Conservation (phyloP, 192 early-diverging fungal genomes). For the Piromyces finnis region DNA sequence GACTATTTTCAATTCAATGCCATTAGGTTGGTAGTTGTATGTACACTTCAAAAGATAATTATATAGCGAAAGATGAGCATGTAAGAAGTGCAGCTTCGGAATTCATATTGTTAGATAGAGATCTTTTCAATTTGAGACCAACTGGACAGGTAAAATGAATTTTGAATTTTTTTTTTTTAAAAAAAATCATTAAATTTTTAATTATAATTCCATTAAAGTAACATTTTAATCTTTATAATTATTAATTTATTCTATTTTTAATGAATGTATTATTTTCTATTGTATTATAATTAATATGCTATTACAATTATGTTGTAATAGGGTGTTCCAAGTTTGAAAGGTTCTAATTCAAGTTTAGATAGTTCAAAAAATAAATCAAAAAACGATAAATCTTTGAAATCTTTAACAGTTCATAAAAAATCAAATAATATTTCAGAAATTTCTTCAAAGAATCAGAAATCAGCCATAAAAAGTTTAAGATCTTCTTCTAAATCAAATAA, state of each 20-base stretch:
- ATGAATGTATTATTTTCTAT: too few species aligned
- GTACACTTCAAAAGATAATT: slow-evolving; percentile 39
- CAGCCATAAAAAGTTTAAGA: neutral
- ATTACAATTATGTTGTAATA: neutral
- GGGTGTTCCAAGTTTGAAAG: neutral
- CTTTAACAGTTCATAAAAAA: neutral
- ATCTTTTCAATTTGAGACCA: neutral
- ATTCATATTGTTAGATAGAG: neutral
- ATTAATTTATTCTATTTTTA: too few species aligned
- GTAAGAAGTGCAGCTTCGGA: neutral
- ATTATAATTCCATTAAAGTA: too few species aligned
- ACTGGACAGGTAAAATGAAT: neutral
- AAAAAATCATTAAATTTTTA: too few species aligned
- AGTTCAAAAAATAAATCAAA: neutral
- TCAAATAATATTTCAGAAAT: neutral
- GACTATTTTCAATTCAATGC: too few species aligned
- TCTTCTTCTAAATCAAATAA: neutral
- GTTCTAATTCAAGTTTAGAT: neutral
- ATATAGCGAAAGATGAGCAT: slow-evolving; percentile 32
- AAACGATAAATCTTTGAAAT: neutral
- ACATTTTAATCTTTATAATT: too few species aligned
- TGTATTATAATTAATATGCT: too few species aligned
- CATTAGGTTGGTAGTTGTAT: slow-evolving; percentile 23
- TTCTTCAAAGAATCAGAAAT: neutral
- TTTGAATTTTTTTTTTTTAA: too few species aligned